phyloP scores from a whole-genome alignment of 495 filamentous ascomycete genomes.

The Lasiosphaeria ovina region DNA sequence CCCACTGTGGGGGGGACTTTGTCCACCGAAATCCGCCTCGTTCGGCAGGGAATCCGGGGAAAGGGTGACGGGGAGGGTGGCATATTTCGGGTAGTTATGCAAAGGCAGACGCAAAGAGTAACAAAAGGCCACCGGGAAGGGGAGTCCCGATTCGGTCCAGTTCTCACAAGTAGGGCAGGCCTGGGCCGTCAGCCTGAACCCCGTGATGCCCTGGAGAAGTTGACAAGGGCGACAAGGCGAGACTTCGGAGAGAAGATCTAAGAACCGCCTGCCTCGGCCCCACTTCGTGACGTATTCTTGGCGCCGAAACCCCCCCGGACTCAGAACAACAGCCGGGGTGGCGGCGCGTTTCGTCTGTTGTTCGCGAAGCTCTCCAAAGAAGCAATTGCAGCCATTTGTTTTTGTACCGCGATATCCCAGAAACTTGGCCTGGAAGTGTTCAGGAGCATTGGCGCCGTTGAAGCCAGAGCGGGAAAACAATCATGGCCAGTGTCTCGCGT shows the following conservation, averaged over 20 bases:
- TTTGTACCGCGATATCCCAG: neutral
- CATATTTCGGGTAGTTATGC: neutral
- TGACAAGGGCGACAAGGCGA: too few relatives aligned
- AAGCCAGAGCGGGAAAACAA: neutral
- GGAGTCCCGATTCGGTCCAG: too few relatives aligned
- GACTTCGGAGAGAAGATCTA: neutral
- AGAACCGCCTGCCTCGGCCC: neutral
- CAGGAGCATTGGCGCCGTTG: too few relatives aligned
- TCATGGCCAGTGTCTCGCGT: conserved; percentile 16
- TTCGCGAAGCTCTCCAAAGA: neutral
- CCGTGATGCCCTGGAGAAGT: too few relatives aligned
- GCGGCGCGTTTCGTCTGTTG: neutral
- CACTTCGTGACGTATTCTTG: conserved; percentile 4
- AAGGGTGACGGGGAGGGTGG: neutral
- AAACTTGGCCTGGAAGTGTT: neutral
- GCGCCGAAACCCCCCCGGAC: neutral
- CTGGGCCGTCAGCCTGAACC: too few relatives aligned
- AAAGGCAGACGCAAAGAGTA: too few relatives aligned
- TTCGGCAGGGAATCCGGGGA: neutral
- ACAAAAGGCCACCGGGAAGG: too few relatives aligned
- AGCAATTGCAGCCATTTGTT: neutral
- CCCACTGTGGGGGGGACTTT: neutral
- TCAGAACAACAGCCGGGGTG: conserved; percentile 1
- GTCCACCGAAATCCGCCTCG: neutral
- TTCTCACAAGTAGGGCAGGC: too few relatives aligned